A percentile compares a stretch with the other conserved stretches of the same genome.
Conservation (phyloP, 495 filamentous ascomycete genomes). For the Penicillium coprophilum region DNA sequence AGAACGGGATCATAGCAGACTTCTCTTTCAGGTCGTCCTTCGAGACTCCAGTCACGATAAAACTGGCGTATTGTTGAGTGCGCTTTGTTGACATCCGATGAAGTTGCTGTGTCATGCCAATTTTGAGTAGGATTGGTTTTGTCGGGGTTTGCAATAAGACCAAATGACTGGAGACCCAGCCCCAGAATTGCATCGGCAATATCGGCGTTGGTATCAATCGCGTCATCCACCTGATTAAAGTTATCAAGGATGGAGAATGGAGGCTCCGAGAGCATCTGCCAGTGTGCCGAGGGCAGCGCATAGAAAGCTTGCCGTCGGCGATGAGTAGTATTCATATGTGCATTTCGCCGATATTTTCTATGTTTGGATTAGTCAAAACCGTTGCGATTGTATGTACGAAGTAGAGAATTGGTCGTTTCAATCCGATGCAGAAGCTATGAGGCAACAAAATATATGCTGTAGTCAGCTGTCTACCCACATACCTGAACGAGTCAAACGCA, state of each 20-base stretch:
- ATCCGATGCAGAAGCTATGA: neutral
- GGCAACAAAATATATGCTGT: neutral
- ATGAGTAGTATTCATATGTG: constrained; percentile 87
- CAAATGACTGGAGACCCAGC: constrained; percentile 64
- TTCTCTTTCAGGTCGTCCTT: constrained; percentile 68
- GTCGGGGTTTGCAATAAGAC: constrained; percentile 39
- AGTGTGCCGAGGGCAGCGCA: constrained; percentile 77
- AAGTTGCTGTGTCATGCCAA: constrained; percentile 66
- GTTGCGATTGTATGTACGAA: neutral
- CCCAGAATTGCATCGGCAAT: constrained; percentile 74
- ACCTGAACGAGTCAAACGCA: constrained; percentile 84
- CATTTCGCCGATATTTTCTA: constrained; percentile 79
- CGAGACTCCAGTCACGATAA: constrained; percentile 90
- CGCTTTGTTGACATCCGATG: constrained; percentile 81
- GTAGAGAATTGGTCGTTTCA: neutral
- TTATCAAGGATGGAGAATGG: constrained; percentile 81
- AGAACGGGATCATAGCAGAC: constrained; percentile 75
- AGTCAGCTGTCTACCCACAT: constrained; percentile 37
- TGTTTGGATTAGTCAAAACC: neutral
- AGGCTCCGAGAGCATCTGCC: constrained; percentile 71
- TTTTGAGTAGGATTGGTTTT: constrained; percentile 39
- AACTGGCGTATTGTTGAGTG: constrained; percentile 88
- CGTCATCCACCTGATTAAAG: constrained; percentile 75
- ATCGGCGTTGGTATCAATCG: constrained; percentile 85
- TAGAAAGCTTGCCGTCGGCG: constrained; percentile 88